These are phyloP conservation scores for Meyerozyma athensensis DNA, from an alignment of 1,139 yeast species.

Conservation along the genomic window DNA sequence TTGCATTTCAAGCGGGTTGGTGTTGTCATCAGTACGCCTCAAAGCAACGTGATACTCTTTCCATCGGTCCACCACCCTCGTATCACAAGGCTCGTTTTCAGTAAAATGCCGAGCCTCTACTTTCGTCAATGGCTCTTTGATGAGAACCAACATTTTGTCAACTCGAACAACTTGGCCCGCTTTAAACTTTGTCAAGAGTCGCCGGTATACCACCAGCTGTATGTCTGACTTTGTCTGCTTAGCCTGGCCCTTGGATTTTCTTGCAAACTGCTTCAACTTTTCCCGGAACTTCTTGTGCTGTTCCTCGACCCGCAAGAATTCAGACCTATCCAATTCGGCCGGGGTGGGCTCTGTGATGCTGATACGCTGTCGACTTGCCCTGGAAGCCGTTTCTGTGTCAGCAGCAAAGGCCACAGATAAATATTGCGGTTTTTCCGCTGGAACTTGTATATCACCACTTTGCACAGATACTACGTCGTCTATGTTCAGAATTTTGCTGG, in stretches of 20 bases:
- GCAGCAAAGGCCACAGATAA: not conserved
- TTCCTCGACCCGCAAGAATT: conserved; percentile 14
- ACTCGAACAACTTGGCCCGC: conserved; percentile 61
- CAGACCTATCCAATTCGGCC: conserved; percentile 10
- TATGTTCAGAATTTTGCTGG: no score
- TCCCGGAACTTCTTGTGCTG: conserved; percentile 20
- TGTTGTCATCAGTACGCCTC: conserved; percentile 47
- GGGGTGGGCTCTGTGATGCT: conserved; percentile 14
- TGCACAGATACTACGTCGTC: no score
- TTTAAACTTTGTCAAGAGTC: conserved; percentile 24
- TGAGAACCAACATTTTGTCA: conserved; percentile 63
- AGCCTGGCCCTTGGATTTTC: conserved; percentile 21
- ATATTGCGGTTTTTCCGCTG: no score
- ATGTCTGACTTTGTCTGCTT: conserved; percentile 15
- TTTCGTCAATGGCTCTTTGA: conserved; percentile 27
- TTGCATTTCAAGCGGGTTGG: conserved; percentile 53
- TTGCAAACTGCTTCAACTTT: conserved; percentile 21
- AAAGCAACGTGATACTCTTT: conserved; percentile 67
- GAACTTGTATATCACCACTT: no score
- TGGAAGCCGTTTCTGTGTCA: not conserved
- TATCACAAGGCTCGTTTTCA: conserved; percentile 48
- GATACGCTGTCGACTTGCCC: conserved; percentile 3
- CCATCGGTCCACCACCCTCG: conserved; percentile 68
- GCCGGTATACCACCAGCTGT: conserved; percentile 17
- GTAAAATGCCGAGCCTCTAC: conserved; percentile 13